Base-by-base conservation (phyloP, 306 rosid genomes). In the Quercus berberidifolia region DNA sequence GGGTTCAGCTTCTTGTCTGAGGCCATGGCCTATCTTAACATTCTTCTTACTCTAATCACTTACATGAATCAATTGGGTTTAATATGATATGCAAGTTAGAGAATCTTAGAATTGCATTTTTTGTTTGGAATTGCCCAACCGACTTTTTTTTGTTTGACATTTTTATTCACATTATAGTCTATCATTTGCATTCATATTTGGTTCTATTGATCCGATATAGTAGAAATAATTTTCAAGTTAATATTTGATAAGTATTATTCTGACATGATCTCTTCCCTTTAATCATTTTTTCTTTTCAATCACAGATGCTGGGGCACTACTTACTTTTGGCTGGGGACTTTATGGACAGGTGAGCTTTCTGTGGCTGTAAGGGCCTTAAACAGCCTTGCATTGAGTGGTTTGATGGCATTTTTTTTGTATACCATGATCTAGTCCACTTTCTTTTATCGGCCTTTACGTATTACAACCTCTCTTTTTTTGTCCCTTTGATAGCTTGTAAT, bases 301-400 rank as follows among this genome's bases (percentile, higher is more conserved):
- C 75, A 75, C 83, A 94, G 98, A 92, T 88, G 80, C 90, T 3
- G 98, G 98, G 18, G 87, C 83, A 2, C 80, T 92, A 46, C 85
- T 94, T 78, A 87, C 98, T 63, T 92, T 94, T 72, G 98, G 98
- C 62, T 94, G 98, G 98, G 91, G 97, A 25, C 82, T 94, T 2
- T 86, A 94, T 74, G 98, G 98, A 19, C 98, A 94, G 94, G 98
- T 94, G 28, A 89, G 86, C 59, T 72, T 78, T 11, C 81, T 64
- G 20, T 73, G 26, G 19, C 49, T 69, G 54, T 73, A 79, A 26
- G 49, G 67, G 64, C 63, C 31, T 26, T 74, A 13, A 28, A 21
- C 69, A 68, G 55, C 41, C 63, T 7, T 63, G 59, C 49, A 60
- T 64, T 28, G 72, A 41, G 35, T 38, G 62, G 12, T n/a, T 14